A percentile compares a stretch with the other conserved stretches of the same genome.
These are phyloP conservation scores for Lodderomyces theae DNA, from an alignment of 1,139 yeast genomes.

Conservation along the genomic window DNA sequence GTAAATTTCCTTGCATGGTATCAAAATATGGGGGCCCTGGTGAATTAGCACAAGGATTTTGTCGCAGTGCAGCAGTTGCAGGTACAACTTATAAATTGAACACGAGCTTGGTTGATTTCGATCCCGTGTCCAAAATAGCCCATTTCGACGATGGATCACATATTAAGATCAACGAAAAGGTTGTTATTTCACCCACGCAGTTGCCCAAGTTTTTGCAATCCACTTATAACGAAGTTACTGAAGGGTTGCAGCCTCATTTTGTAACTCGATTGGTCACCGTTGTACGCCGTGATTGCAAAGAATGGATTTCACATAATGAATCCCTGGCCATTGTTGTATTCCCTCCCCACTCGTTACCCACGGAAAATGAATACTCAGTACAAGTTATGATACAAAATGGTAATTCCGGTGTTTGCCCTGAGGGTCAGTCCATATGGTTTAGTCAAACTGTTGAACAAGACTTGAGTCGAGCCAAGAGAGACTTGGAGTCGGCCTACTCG, in stretches of 20 bases:
- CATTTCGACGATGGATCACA: conserved; percentile 73
- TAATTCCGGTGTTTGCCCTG: conserved; percentile 87
- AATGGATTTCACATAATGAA: conserved; percentile 82
- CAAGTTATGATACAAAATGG: conserved; percentile 87
- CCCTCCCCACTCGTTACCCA: conserved; percentile 80
- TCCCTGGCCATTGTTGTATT: conserved; percentile 84
- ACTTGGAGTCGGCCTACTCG: conserved; percentile 74
- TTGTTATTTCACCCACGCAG: conserved; percentile 71
- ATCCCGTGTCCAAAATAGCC: conserved; percentile 64
- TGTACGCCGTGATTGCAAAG: conserved; percentile 82
- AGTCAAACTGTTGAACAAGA: conserved; percentile 76
- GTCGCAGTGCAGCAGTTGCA: conserved; percentile 97
- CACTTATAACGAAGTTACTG: conserved; percentile 36
- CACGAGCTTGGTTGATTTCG: conserved; percentile 61
- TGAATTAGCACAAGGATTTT: conserved; percentile 93
- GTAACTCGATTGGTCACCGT: conserved; percentile 77
- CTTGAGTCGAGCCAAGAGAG: conserved; percentile 61
- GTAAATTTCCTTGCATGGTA: conserved; percentile 87
- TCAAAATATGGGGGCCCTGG: conserved; percentile 97
- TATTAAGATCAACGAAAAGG: conserved; percentile 71
- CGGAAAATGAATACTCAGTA: conserved; percentile 67
- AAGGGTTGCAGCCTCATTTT: conserved; percentile 40
- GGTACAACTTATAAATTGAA: conserved; percentile 90
- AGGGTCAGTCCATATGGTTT: conserved; percentile 90
- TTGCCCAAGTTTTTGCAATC: conserved; percentile 48